Base-by-base conservation (phyloP, 129 eudicot genomes). In the Daucus carota region DNA sequence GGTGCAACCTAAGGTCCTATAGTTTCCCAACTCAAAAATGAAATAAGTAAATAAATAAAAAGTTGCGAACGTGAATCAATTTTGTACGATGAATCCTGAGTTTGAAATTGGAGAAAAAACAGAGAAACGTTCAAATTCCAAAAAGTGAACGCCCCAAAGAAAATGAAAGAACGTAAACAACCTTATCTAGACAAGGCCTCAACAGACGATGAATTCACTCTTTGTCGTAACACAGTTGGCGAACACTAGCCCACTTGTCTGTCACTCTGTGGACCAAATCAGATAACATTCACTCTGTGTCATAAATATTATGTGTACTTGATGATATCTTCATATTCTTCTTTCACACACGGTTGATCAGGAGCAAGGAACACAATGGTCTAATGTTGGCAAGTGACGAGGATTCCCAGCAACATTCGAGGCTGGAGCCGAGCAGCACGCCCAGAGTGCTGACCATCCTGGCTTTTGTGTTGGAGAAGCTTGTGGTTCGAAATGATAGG, bases 391-490 rank as follows among this genome's bases (percentile, higher is more conserved):
- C 87, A 83, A 83, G 44, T 80, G 80, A 74, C 73, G 81, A 81
- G 33, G 85, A 73, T 72, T 79, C 67, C 81, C 84, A 32, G 42
- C 86, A 76, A 82, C 83, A 78, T 76, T 86, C n/a, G n/a, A n/a
- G 80, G 72, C 84, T 75, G 65, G 85, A 82, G 57, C 86, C 81
- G 34, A 82, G 38, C 69, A 63, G 84, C 32, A 80, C 83, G 4
- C 97, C 97, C 0, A 80, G 93, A 80, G 97, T 90, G 57, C 82
- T 92, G 15, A 70, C 89, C 78, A 86, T 90, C 80, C 47, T 90
- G 22, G 84, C 93, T 0, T 72, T 76, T 46, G 90, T 88, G 52
- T 82, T 92, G 16, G 97, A 90, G 73, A 85, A 88, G 72, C 84
- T 92, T 0, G 97, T 92, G 85, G 72, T 85, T 38, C 85, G 96